Evolutionary conservation across 1,139 yeast species (phyloP).

Genomic region (Petasospora rhodanensis): DNA sequence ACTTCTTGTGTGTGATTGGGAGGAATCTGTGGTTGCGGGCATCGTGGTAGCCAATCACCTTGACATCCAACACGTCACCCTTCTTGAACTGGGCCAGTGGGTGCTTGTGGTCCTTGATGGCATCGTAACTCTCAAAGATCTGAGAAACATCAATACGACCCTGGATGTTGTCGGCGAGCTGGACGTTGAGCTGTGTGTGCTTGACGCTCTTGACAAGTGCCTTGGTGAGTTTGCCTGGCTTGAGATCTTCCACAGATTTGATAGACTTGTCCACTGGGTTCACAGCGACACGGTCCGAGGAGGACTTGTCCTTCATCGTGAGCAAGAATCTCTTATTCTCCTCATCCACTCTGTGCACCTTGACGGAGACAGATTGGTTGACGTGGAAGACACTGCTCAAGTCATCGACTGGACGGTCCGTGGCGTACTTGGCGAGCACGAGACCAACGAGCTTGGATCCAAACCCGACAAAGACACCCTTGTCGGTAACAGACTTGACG

Average conservation of each 20-base stretch:
- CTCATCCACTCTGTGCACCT: constrained; percentile 58
- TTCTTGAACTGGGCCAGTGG: constrained; percentile 60
- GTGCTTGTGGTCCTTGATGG: constrained; percentile 51
- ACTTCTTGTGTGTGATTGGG: constrained; percentile 60
- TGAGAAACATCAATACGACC: constrained; percentile 81
- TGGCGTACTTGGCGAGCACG: constrained; percentile 72
- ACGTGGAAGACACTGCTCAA: constrained; percentile 50
- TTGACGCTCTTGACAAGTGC: constrained; percentile 62
- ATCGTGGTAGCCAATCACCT: constrained; percentile 76
- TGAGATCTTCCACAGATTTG: constrained; percentile 45
- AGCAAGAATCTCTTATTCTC: constrained; percentile 68
- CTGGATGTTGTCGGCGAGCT: constrained; percentile 70
- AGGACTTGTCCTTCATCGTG: constrained; percentile 40
- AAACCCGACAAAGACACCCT: constrained; percentile 82
- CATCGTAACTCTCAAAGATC: constrained; percentile 50
- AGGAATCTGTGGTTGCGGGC: constrained; percentile 63
- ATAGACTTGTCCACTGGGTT: constrained; percentile 61
- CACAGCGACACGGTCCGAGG: constrained; percentile 20
- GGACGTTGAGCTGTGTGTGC: constrained; percentile 71
- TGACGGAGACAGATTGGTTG: constrained; percentile 67
- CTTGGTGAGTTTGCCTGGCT: constrained; percentile 57
- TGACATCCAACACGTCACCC: constrained; percentile 57
- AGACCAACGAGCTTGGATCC: constrained; percentile 80
- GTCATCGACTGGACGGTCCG: constrained; percentile 51
- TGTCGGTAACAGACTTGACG: constrained; percentile 68